A percentile compares a stretch with the other conserved stretches of the same genome.
These are phyloP conservation scores for Cryphonectria radicalis DNA, from an alignment of 2,329 filamentous ascomycete genomes.

Conservation along the genomic window DNA sequence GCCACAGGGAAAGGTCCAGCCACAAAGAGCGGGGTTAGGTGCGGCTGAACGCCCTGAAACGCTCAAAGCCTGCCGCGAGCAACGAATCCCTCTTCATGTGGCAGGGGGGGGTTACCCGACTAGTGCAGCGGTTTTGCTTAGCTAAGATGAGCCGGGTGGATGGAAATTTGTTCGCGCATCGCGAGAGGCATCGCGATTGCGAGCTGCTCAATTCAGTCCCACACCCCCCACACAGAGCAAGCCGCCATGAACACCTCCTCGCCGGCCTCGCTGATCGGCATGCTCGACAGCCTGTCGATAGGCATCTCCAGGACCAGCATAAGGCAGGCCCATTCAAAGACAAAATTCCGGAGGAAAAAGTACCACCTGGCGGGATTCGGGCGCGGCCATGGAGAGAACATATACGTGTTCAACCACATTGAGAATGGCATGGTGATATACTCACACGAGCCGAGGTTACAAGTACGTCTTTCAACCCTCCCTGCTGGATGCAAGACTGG, in stretches of 20 bases:
- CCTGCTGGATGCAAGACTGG: background rate
- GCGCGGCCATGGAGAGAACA: constrained; percentile 58
- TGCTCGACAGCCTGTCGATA: constrained; percentile 44
- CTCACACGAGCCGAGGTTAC: constrained; percentile 46
- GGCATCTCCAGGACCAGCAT: constrained; percentile 47
- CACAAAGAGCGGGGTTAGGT: constrained; percentile 15
- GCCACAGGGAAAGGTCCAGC: constrained; percentile 11
- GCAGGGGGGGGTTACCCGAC: background rate
- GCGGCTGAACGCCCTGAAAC: background rate
- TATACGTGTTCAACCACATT: constrained; percentile 60
- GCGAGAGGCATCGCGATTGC: constrained; percentile 17
- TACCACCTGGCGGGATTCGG: constrained; percentile 35
- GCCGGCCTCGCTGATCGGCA: constrained; percentile 39
- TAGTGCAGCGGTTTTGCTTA: constrained; percentile 20
- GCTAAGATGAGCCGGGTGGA: constrained; percentile 19
- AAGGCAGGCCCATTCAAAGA: constrained; percentile 40
- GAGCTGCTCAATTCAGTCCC: constrained; percentile 38
- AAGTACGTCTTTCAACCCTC: constrained; percentile 13
- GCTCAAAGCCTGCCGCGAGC: background rate
- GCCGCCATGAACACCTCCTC: constrained; percentile 36
- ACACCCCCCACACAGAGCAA: constrained; percentile 32
- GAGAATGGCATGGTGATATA: constrained; percentile 57
- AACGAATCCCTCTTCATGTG: background rate
- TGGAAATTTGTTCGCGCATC: constrained; percentile 27
- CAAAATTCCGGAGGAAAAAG: constrained; percentile 31